Percentiles rank a stretch among this genome's conserved stretches.
These are phyloP conservation scores for Blastocystis sp. DNA, from an alignment of 352 stramenopile species.

Conservation along the genomic window DNA sequence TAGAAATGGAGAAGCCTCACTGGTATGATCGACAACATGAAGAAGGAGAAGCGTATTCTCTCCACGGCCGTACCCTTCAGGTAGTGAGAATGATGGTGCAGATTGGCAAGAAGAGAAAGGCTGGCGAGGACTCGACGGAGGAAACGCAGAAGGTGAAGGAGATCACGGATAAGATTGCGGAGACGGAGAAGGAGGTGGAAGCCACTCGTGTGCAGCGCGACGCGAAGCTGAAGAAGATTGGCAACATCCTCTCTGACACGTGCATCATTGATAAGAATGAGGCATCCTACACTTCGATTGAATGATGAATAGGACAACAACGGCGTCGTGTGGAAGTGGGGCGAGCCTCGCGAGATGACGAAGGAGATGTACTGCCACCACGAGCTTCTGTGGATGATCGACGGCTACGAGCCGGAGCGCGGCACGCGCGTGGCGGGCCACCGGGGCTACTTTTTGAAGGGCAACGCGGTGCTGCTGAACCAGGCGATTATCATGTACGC, in stretches of 20 bases:
- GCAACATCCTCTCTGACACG: slow-evolving; percentile 57
- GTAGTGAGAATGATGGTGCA: not conserved
- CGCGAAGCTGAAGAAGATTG: slow-evolving; percentile 78
- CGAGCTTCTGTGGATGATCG: too few species aligned
- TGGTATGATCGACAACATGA: slow-evolving; percentile 16
- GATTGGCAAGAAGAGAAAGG: not conserved
- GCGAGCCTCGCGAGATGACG: too few species aligned
- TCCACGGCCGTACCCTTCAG: not conserved
- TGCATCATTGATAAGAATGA: too few species aligned
- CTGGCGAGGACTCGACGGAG: not conserved
- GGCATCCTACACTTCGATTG: slow-evolving; percentile 82
- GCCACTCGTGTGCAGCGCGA: slow-evolving; percentile 87
- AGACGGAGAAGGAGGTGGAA: slow-evolving; percentile 95
- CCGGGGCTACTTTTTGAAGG: too few species aligned
- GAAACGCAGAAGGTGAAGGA: slow-evolving; percentile 76
- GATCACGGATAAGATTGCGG: slow-evolving; percentile 90
- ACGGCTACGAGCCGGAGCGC: too few species aligned
- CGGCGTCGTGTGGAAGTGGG: slow-evolving; percentile 77
- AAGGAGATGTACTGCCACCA: too few species aligned
- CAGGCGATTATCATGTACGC: too few species aligned
- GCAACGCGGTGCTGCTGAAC: too few species aligned
- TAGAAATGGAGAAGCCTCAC: slow-evolving; percentile 36
- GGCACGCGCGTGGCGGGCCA: too few species aligned
- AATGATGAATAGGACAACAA: slow-evolving; percentile 78
- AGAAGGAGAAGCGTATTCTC: not conserved